Conservation (phyloP, 2,329 filamentous ascomycete species). For the Scortechinia acanthostroma region DNA sequence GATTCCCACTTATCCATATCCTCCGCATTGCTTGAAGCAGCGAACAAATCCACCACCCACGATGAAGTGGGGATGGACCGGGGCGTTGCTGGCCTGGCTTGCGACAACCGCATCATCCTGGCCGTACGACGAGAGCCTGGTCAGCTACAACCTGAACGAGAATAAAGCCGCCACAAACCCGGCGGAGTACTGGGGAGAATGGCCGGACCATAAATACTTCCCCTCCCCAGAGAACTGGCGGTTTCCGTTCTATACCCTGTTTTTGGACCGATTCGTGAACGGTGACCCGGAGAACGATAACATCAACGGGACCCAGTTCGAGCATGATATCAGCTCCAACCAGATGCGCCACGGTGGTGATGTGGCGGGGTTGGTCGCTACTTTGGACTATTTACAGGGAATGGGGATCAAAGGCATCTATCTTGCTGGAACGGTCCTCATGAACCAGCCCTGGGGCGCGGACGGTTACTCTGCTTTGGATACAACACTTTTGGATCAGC, state of each 20-base stretch:
- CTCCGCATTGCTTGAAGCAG: too few species aligned
- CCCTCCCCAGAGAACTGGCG: conserved; percentile 55
- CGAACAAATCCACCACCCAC: too few species aligned
- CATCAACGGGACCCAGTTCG: conserved; percentile 49
- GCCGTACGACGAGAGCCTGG: conserved; percentile 14
- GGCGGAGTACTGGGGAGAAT: conserved; percentile 47
- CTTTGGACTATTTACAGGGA: conserved; percentile 56
- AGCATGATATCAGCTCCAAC: conserved; percentile 50
- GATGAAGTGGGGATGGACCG: too few species aligned
- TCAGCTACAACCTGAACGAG: conserved; percentile 51
- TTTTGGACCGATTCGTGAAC: conserved; percentile 57
- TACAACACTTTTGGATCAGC: conserved; percentile 53
- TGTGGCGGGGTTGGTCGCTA: conserved; percentile 45
- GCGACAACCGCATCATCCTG: background rate
- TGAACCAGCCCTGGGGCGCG: conserved; percentile 57
- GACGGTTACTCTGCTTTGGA: conserved; percentile 53
- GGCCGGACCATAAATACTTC: conserved; percentile 38
- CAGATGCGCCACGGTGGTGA: conserved; percentile 60
- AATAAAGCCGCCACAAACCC: conserved; percentile 46
- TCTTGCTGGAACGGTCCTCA: conserved; percentile 52
- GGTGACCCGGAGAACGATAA: conserved; percentile 59
- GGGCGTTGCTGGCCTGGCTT: too few species aligned
- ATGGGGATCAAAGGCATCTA: conserved; percentile 59
- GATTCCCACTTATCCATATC: too few species aligned
- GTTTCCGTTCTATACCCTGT: conserved; percentile 59